A percentile compares a stretch with the other conserved stretches of the same genome.
Evolutionary conservation across 176 grass and related monocot species (phyloP).

Genomic region (Oryza longistaminata): DNA sequence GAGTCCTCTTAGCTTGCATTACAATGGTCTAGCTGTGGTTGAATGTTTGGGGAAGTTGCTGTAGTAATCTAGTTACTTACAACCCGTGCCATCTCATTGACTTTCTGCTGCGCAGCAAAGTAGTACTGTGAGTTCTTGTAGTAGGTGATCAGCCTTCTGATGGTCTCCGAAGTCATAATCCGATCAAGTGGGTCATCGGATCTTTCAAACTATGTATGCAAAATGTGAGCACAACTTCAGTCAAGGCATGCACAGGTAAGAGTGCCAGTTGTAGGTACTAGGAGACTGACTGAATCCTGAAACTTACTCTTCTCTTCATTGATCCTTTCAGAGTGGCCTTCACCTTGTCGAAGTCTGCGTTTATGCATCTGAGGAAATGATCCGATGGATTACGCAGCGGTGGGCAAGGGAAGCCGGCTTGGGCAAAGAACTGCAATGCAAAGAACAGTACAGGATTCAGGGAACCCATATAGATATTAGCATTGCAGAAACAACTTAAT

Average conservation of each 20-base stretch:
- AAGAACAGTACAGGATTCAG: background rate
- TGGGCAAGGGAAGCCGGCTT: constrained; percentile 92
- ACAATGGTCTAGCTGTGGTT: background rate
- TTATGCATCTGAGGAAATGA: constrained; percentile 95
- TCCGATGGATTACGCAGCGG: constrained; percentile 84
- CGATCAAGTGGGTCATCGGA: constrained; percentile 78
- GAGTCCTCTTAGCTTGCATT: background rate
- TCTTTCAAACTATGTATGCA: constrained; percentile 62
- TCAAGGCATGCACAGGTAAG: background rate
- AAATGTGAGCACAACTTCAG: background rate
- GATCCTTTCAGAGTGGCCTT: constrained; percentile 99
- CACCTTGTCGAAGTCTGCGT: constrained; percentile 96
- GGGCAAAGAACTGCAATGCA: constrained; percentile 72
- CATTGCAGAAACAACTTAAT: background rate
- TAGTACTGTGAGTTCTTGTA: constrained; percentile 74
- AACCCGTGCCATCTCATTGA: constrained; percentile 77
- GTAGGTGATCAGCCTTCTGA: constrained; percentile 66
- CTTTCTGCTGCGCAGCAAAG: constrained; percentile 58
- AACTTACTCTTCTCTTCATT: constrained; percentile 67
- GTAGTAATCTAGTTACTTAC: constrained; percentile 54
- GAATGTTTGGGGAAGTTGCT: constrained; percentile 3
- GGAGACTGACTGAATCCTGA: background rate
- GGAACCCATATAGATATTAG: background rate
- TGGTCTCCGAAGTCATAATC: constrained; percentile 71
- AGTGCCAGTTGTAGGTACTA: background rate